These are phyloP conservation scores for Scenedesmus sp. DNA, from an alignment of 163 green algal species.

Conservation along the genomic window DNA sequence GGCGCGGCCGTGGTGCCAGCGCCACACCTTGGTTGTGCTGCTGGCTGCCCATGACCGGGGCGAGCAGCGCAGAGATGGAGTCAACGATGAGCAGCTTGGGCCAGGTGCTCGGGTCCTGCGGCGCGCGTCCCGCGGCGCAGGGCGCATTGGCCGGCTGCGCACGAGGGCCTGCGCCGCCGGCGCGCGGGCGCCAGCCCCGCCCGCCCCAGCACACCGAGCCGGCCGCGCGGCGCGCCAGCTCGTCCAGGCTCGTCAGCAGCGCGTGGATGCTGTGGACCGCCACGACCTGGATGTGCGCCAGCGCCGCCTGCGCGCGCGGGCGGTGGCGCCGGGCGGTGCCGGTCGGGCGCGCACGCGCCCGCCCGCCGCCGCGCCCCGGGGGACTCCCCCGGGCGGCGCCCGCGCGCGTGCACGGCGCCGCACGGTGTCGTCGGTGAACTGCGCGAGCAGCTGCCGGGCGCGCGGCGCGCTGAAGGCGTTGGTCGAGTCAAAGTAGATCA, in stretches of 20 bases:
- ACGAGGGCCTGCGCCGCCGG: background rate
- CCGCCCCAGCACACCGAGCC: conserved; percentile 21
- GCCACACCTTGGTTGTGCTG: conserved; percentile 65
- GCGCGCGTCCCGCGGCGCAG: background rate
- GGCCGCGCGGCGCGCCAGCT: conserved; percentile 15
- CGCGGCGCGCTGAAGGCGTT: conserved; percentile 58
- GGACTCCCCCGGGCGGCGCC: no score
- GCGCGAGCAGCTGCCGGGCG: conserved; percentile 10
- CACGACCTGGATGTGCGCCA: conserved; percentile 45
- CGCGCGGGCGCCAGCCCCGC: conserved; percentile 23
- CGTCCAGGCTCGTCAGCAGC: conserved; percentile 53
- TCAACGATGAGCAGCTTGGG: conserved; percentile 66
- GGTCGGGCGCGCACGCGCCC: no score
- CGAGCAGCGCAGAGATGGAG: conserved; percentile 66
- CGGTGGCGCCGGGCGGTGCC: no score
- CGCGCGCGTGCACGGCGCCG: no score
- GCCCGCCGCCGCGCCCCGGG: no score
- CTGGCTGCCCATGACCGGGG: conserved; percentile 58
- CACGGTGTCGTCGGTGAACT: no score
- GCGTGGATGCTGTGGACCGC: conserved; percentile 41
- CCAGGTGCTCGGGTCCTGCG: background rate
- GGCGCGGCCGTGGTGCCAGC: no score
- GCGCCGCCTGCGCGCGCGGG: conserved; percentile 22
- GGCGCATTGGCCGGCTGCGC: no score
- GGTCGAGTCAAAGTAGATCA: conserved; percentile 72